Evolutionary conservation across 176 grass and related monocot genomes (phyloP), one percentile per base, ranked within the genome.

Genomic region (Avena eriantha): DNA sequence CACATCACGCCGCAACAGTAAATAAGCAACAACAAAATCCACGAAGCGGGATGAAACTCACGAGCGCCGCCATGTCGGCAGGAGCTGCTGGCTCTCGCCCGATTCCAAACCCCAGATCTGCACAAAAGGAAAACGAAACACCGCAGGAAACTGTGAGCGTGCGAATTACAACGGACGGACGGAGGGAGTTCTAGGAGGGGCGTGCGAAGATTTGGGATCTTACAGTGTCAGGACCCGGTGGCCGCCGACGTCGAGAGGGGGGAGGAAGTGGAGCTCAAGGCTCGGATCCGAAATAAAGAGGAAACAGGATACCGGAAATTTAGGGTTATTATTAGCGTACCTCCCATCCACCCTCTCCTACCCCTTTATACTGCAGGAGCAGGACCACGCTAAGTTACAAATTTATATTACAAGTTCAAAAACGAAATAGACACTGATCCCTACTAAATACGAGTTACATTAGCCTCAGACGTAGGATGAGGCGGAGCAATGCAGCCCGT

Each of bases 41-140:
- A 48, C 1, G 21, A 1, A 10, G 55, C 3, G 19, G 1, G 5
- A 3, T 24, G 19, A 22, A 17, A 87, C 89, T 87, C 81, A 91
- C 89, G 4, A 90, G 80, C 56, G 79, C 79, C 54, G 80, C 84
- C 89, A 87, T 87, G 66, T 51, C 66, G 55, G 70, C 74, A 12
- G 74, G 36, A 65, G 55, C 24, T 60, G 74, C 84, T 64, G 47
- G 19, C 70, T 21, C 11, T 34, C 58, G 13, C 35, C 58, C 48
- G 69, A 48, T 80, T 57, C 82, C 69, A 10, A 73, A 11, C 21
- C 74, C 47, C 55, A 57, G 73, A 79, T 90, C 89, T 83, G 85
- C 80, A 69, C 18, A 18, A 0, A 8, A 31, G 14, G 3, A 13
- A 4, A 39, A 63, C 7, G 4, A 76, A 66, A 74, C 73, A 73